Evolutionary conservation across 495 filamentous ascomycete genomes (phyloP), one percentile per base, ranked within the genome.

Genomic region (Rhizodiscina lignyota): DNA sequence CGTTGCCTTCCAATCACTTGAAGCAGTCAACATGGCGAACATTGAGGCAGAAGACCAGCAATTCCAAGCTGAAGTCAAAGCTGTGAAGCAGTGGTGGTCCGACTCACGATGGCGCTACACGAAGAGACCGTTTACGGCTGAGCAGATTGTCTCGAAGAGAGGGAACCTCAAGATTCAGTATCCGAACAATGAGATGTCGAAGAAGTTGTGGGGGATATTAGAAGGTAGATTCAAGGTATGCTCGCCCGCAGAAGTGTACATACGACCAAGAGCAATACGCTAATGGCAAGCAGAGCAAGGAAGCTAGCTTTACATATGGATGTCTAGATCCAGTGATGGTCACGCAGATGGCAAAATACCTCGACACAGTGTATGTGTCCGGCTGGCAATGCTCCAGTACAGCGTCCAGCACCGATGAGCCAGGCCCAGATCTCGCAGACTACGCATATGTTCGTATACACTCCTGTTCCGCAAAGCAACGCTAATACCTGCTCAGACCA

Each of bases 301-400:
- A 85, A 44, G 79, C 79, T 26, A 89, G 81, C 60, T 92, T 72
- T 62, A 97, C 89, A 24, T 97, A 94, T 59, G 89, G 89, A 50
- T 94, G 89, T 59, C 65, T 97, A 38, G 91, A 97, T 49, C 89
- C 89, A 6, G 92, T 91, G 4, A 94, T 94, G 81, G 68, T 97
- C 49, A 94, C 91, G 16, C 89, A 97, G 56, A 97, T 97, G 89
- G 87, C 85, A 48, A 92, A 96, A 58, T 96, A 89, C 59, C 69
- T 96, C 35, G 89, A 97, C 53, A 97, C 91, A 24, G 83, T 97
- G 54, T 97, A 97, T 51, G 85, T 97, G 35, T 94, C 87, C 24
- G 89, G 89, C 43, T 97, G 89, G 89, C 91, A 97, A 60, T 94
- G 82, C 51, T 94, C 87, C 2, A 91, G 84, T 20, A 97, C 89